phyloP scores from a whole-genome alignment of 2,329 filamentous ascomycete genomes.

The Hypoxylon sp. region DNA sequence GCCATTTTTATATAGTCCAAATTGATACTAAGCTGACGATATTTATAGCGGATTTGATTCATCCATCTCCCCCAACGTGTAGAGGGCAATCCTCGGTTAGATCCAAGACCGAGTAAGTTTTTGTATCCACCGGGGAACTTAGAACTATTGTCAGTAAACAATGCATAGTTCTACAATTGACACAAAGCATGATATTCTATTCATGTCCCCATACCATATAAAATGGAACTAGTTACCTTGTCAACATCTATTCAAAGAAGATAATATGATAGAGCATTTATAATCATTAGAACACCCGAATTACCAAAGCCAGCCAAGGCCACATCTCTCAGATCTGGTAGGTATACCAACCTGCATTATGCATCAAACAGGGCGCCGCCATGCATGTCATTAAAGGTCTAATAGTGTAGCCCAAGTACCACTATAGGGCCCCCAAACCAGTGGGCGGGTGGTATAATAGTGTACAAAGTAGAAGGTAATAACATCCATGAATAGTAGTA shows the following conservation, averaged over 20 bases:
- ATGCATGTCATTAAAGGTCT: conserved; percentile 40
- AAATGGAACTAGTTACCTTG: neutral
- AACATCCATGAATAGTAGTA: conserved; percentile 35
- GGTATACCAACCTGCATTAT: conserved; percentile 23
- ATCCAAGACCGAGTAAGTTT: conserved; percentile 38
- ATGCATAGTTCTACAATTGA: neutral
- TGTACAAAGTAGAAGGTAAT: conserved; percentile 43
- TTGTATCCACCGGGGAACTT: neutral
- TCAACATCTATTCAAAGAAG: neutral
- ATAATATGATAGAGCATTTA: conserved; percentile 13
- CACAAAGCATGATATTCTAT: neutral
- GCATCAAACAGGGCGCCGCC: conserved; percentile 28
- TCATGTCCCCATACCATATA: neutral
- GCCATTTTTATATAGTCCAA: neutral
- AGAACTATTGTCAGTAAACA: conserved; percentile 5
- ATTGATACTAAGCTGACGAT: neutral
- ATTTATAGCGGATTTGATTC: neutral
- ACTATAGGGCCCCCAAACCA: conserved; percentile 20
- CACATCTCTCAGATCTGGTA: conserved; percentile 9
- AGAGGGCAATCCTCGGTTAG: conserved; percentile 29
- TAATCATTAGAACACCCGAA: conserved; percentile 24
- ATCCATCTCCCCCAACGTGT: neutral
- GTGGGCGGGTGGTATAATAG: conserved; percentile 40
- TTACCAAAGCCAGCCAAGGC: conserved; percentile 21
- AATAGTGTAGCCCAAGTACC: conserved; percentile 40